A percentile compares a stretch with the other conserved stretches of the same genome.
These are phyloP conservation scores for Cryphonectria parasitica DNA, from an alignment of 2,329 filamentous ascomycete genomes.

Conservation along the genomic window DNA sequence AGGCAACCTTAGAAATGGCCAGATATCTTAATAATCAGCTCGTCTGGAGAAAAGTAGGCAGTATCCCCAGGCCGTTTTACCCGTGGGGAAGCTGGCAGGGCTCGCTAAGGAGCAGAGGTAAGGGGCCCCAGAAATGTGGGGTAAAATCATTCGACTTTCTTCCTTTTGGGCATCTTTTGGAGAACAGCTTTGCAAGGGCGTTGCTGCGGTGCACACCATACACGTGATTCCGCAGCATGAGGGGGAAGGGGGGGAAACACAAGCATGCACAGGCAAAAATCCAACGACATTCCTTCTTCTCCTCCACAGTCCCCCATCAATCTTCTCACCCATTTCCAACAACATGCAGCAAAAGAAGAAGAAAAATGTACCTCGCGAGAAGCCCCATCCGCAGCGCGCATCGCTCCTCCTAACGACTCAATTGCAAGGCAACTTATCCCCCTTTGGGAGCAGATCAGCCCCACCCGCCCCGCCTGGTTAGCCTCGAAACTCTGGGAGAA, in stretches of 20 bases:
- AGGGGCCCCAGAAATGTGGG: conserved; percentile 18
- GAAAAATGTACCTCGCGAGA: background rate
- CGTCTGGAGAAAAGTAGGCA: too few relatives aligned
- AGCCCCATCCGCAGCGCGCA: background rate
- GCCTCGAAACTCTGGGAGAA: background rate
- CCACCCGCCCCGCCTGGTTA: conserved; percentile 8
- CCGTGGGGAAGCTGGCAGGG: conserved; percentile 17
- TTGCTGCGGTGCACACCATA: background rate
- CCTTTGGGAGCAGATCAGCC: background rate
- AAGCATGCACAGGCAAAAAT: conserved; percentile 18
- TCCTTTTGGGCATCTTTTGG: conserved; percentile 6
- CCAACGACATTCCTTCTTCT: conserved; percentile 26
- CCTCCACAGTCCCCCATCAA: background rate
- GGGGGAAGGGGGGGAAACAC: conserved; percentile 24
- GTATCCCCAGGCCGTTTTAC: background rate
- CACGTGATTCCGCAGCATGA: conserved; percentile 25
- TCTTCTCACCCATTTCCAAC: background rate
- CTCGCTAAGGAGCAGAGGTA: background rate
- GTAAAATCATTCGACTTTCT: conserved; percentile 28
- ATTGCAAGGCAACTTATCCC: background rate
- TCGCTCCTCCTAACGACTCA: background rate
- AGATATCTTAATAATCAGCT: too few relatives aligned
- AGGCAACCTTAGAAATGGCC: background rate
- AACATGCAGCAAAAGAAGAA: background rate
- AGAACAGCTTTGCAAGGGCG: background rate